Evolutionary conservation across 805 yeast species (phyloP), one percentile per base, ranked within the genome.

Genomic region (Saccharomycopsis oosterbeekiorum): DNA sequence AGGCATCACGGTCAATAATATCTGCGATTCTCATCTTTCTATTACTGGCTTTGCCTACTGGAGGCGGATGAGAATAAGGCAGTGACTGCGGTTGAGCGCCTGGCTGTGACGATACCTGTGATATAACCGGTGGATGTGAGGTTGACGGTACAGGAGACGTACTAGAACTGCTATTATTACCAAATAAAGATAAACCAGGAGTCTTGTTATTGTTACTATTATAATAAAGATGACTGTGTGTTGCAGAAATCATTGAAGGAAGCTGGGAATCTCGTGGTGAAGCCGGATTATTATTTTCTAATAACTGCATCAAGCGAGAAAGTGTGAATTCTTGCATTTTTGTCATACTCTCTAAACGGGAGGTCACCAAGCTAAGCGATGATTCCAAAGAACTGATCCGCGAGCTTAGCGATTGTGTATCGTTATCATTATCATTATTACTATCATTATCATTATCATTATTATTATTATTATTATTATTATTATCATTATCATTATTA

Each of bases 1-100:
- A 4, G n/a, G 17, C 39, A 17, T 43, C 53, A 37, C 47, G 34
- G 36, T 56, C 57, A 24, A 54, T 29, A 4, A 55, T 21, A 26
- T 58, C 57, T 17, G 58, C 43, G 14, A 55, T 55, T 39, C 55
- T 39, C 58, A 59, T 54, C 17, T 43, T 42, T 34, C 55, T 55
- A 14, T 36, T 47, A 14, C 36, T 5, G 14, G 19, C 19, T 53
- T 34, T 53, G 36, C 26, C 40, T 2, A 17, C 12, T 12, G 21
- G 34, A 4, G 6, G 34, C 34, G 34, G 34, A 29, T 3, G 34
- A 29, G 34, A 14, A 53, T 29, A 26, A 26, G 41, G 15, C 29
- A 26, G 19, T 29, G 11, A 9, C n/a, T 15, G 47, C 29, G n/a
- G 6, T 11, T 39, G n/a, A 53, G 12, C 14, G 4, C 6, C 24